Base-by-base conservation (phyloP, 202 grass and related monocot genomes). In the Carex sylvatica region DNA sequence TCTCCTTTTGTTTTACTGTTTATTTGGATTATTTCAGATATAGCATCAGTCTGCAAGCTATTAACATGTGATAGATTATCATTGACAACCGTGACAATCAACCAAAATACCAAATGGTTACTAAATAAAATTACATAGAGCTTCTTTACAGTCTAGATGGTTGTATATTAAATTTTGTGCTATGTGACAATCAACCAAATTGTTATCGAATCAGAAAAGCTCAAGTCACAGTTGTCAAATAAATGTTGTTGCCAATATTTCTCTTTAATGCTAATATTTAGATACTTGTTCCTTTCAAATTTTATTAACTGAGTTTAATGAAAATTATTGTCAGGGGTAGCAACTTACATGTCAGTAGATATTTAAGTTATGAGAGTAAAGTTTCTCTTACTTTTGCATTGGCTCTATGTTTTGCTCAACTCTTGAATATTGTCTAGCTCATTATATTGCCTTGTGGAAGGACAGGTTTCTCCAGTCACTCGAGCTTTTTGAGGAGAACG, bases 401-500 rank as follows among this genome's bases (percentile, higher is more conserved):
- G 14, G 49, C 10, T 35, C 14, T 33, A 31, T 73, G 20, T 28
- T 53, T 22, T 52, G 10, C 5, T 74, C 70, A 74, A 74, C 20
- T 74, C n/a, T 12, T 53, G 47, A 52, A 74, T 33, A 35, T 20
- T 59, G 16, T 77, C 12, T 49, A 36, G 3, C 74, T 59, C 31
- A 77, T 77, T 77, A 59, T 59, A 59, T 59, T 20, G 9, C 53
- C 53, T 78, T 78, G 30, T 26, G 18, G 18, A 31, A 13, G 16
- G 12, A 24, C 30, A 90, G 91, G 74, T 95, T 95, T 74, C 90
- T 95, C 38, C 93, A 95, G 65, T 95, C 93, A n/a, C 86, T 95
- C 51, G 93, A 95, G 80, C 91, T 95, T 73, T 89, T 92, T 47
- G 93, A 95, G 73, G 93, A 95, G 83, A 87, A 92, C 65, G 93